Evolutionary conservation across 2,329 filamentous ascomycete genomes (phyloP), one percentile per base, ranked within the genome.

Genomic region (Fusarium oxysporum): DNA sequence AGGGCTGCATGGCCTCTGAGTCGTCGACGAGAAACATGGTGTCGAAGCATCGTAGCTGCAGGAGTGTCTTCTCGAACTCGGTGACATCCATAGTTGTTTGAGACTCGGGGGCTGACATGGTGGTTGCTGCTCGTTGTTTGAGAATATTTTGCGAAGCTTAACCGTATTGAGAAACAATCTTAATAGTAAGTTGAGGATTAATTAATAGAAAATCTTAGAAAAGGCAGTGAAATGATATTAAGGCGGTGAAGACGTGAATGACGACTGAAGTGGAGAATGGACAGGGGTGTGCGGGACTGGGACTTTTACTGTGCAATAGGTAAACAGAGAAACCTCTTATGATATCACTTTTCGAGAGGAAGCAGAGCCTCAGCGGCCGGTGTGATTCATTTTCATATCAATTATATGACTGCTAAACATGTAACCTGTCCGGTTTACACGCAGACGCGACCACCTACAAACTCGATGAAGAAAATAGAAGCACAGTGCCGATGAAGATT

Each of bases 21-120:
- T 66, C 63, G 7, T 66, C 63, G 16, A 66, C 50, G 1, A 66
- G 43, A 33, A 66, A 66, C 63, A 66, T 66, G 21, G 63, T 66
- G 16, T 66, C 63, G 21, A 66, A 66, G 13, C 63, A 66, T 66
- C 63, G 44, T 4, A 66, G 28, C 28, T 66, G 63, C 13, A 66
- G 44, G 14, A 66, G 63, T 8, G 63, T 66, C 28, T 45, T 66
- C 38, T 66, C 63, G n/a, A 43, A 58, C 63, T 66, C 63, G 9
- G 16, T 19, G 7, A 16, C 43, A 21, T 65, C 37, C 32, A 40
- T 65, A 12, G n/a, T 6, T 38, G 61, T 8, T 35, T 65, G 62
- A 33, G 63, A 38, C 19, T 50, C 33, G 19, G 43, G n/a, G 19
- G 37, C 61, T 30, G 63, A 51, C 63, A 66, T 66, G 0, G 17